phyloP scores from a whole-genome alignment of 805 yeast species.

The Saccharomycopsis javanensis region DNA sequence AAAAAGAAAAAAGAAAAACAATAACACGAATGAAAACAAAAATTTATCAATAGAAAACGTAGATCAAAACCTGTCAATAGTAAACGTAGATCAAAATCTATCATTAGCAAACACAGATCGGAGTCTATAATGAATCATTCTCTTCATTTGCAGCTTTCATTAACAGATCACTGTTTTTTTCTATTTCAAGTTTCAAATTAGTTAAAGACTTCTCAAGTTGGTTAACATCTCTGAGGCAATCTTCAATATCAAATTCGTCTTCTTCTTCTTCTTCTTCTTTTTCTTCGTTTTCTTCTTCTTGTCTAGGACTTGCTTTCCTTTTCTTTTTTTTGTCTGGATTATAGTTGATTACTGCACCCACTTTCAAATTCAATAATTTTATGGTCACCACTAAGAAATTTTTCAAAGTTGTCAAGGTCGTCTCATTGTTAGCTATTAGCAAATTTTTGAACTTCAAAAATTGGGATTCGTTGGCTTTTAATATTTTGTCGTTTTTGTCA shows the following conservation, averaged over 20 bases:
- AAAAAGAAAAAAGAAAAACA: no score
- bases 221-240: background rate
- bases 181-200: background rate
- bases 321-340: background rate
- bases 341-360: background rate
- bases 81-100: no score
- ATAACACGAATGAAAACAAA: background rate
- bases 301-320: background rate
- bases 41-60: no score
- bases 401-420: background rate
- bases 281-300: background rate
- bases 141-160: background rate
- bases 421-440: background rate
- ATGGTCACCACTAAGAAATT: background rate
- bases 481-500: background rate
- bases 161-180: background rate
- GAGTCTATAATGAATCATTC: background rate
- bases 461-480: background rate
- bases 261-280: background rate
- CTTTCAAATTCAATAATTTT: background rate
- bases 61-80: no score
- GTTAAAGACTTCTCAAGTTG: slow-evolving; percentile 1
- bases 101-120: background rate
- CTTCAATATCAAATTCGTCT: background rate
- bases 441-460: background rate